These are phyloP conservation scores for Populus nigra DNA, from an alignment of 345 rosid genomes.

Conservation along the genomic window DNA sequence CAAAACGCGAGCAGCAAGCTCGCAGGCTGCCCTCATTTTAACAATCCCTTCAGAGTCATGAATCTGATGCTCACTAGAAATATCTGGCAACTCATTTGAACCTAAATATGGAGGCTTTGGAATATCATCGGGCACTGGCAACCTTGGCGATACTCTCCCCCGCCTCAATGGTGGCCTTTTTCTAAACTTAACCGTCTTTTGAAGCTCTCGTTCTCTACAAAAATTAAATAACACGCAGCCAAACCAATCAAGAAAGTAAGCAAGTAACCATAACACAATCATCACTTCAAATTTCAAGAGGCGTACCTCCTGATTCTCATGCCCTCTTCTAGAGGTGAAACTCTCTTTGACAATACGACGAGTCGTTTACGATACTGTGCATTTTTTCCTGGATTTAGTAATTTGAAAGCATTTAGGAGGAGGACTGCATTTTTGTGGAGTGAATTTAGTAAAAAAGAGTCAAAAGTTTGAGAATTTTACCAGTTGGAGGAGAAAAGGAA, in stretches of 20 bases:
- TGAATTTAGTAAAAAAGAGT: neutral
- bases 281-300: neutral
- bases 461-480: conserved; percentile 21
- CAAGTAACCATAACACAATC: neutral
- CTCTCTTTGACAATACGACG: conserved; percentile 45
- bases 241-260: neutral
- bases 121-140: conserved; percentile 77
- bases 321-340: conserved; percentile 68
- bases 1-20: conserved; percentile 88
- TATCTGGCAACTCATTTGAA: conserved; percentile 57
- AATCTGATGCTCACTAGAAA: conserved; percentile 57
- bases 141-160: conserved; percentile 75
- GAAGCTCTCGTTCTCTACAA: conserved; percentile 59
- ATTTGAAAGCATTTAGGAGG: neutral
- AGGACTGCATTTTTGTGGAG: neutral
- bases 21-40: conserved; percentile 80
- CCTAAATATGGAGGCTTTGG: conserved; percentile 74
- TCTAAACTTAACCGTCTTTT: conserved; percentile 33
- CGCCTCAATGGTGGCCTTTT: conserved; percentile 67
- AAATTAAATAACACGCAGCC: neutral
- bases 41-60: conserved; percentile 70
- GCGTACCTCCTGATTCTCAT: conserved; percentile 62
- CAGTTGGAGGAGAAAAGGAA: conserved; percentile 38
- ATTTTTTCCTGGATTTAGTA: conserved; percentile 31
- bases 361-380: conserved; percentile 20